Conservation (phyloP, 768 basidiomycete genomes). For the Trametes coccinea region DNA sequence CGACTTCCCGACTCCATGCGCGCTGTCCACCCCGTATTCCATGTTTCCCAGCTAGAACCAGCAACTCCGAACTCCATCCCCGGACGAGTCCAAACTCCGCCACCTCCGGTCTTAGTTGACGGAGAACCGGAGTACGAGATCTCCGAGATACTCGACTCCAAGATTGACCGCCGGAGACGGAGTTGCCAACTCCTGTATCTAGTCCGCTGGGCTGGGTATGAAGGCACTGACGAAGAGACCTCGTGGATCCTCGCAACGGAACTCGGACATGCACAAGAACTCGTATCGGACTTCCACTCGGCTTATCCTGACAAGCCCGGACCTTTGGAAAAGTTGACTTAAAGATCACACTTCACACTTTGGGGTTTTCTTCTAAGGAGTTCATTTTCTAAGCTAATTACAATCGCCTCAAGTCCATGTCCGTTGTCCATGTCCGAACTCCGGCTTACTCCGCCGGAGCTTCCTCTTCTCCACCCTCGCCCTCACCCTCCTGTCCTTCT, state of each 20-base stretch:
- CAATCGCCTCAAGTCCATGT: too few species aligned
- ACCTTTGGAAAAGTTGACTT: too few species aligned
- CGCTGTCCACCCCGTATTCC: slow-evolving; percentile 27
- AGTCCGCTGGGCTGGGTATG: slow-evolving; percentile 4
- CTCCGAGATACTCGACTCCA: slow-evolving; percentile 16
- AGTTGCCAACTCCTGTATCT: slow-evolving; percentile 1
- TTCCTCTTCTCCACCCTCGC: too few species aligned
- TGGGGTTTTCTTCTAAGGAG: too few species aligned
- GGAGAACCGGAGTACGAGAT: slow-evolving; percentile 14
- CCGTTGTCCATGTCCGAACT: too few species aligned
- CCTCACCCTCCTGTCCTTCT: too few species aligned
- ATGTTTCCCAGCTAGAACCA: slow-evolving; percentile 22
- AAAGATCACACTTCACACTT: too few species aligned
- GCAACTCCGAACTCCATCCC: too few species aligned
- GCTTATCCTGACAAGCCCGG: not conserved
- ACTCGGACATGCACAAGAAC: not conserved
- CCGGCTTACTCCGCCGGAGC: too few species aligned
- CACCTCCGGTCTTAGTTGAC: slow-evolving; percentile 12
- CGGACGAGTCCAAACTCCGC: slow-evolving; percentile 7
- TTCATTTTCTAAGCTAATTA: too few species aligned
- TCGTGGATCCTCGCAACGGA: not conserved
- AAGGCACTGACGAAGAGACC: not conserved
- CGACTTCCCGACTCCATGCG: slow-evolving; percentile 24
- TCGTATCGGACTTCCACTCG: not conserved
- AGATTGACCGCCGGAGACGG: not conserved